Evolutionary conservation across 176 grass and related monocot species (phyloP).

Genomic region (Bolboschoenus planiculmis): DNA sequence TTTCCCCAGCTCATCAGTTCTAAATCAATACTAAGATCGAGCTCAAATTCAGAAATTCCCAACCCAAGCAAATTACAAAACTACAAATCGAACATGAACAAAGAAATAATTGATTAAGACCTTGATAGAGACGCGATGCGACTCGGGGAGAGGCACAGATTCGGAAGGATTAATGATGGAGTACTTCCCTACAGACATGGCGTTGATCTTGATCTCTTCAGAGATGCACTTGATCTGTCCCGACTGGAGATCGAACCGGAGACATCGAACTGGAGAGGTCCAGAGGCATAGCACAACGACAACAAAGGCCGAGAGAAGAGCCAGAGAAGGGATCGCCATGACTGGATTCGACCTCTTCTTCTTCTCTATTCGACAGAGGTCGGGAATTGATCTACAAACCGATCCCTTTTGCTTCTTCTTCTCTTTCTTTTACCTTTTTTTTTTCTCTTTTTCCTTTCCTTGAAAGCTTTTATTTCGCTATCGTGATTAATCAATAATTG

Average conservation of each 20-base stretch:
- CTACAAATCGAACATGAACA: background rate
- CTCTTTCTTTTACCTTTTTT: background rate
- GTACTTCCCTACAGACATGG: constrained; percentile 94
- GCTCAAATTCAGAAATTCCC: background rate
- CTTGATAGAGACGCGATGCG: constrained; percentile 82
- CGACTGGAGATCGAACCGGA: constrained; percentile 82
- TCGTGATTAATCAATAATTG: background rate
- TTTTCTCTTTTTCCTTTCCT: background rate
- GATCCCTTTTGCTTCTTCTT: constrained; percentile 13
- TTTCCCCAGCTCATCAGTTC: background rate
- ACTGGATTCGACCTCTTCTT: constrained; percentile 23
- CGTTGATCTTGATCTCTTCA: constrained; percentile 81
- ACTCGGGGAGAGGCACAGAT: constrained; percentile 59
- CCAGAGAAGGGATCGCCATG: constrained; percentile 17
- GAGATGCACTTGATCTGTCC: constrained; percentile 95
- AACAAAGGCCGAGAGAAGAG: constrained; percentile 22
- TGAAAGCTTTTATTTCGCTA: background rate
- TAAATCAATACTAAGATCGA: background rate
- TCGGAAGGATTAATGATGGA: constrained; percentile 49
- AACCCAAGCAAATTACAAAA: background rate
- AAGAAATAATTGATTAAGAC: constrained; percentile 24
- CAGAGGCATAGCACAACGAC: constrained; percentile 17
- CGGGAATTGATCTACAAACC: constrained; percentile 35
- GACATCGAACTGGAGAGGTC: constrained; percentile 13
- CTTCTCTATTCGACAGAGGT: constrained; percentile 34